These are phyloP conservation scores for Eragrostis tef DNA, from an alignment of 202 grass and related monocot species.

Conservation along the genomic window DNA sequence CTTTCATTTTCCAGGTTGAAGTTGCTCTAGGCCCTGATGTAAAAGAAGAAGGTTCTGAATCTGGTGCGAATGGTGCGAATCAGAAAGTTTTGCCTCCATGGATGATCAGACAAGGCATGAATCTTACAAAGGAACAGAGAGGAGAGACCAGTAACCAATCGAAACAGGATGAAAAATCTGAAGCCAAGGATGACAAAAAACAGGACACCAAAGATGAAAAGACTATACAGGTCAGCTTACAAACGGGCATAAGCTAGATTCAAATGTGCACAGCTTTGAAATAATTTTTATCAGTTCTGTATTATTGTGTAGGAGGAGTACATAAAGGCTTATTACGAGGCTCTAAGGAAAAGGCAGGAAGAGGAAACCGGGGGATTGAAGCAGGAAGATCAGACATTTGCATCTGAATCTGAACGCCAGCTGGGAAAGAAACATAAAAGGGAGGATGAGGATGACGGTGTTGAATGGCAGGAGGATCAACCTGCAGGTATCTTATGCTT, in stretches of 20 bases:
- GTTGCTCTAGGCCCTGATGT: conserved; percentile 65
- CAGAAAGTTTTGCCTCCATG: conserved; percentile 90
- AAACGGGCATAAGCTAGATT: conserved; percentile 12
- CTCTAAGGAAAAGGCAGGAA: conserved; percentile 63
- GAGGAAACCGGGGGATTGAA: conserved; percentile 60
- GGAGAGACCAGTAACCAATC: conserved; percentile 57
- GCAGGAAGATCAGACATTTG: conserved; percentile 47
- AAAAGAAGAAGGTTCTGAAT: conserved; percentile 71
- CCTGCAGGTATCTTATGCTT: conserved; percentile 54
- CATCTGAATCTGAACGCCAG: conserved; percentile 57
- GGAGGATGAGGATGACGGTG: conserved; percentile 62
- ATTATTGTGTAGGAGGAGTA: conserved; percentile 74
- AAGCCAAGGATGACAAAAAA: conserved; percentile 70
- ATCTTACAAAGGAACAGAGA: conserved; percentile 94
- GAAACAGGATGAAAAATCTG: conserved; percentile 49
- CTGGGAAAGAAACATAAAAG: conserved; percentile 86
- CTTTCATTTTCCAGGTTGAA: conserved; percentile 68
- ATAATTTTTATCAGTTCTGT: conserved; percentile 25
- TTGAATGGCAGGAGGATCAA: conserved; percentile 80
- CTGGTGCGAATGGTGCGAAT: conserved; percentile 55
- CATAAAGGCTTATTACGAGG: conserved; percentile 83
- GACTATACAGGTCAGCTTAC: conserved; percentile 64
- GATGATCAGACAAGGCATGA: conserved; percentile 98
- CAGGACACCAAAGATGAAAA: conserved; percentile 71
- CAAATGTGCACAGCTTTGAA: not conserved